Evolutionary conservation across 2,329 filamentous ascomycete species (phyloP).

Genomic region (Sporothrix mexicana): DNA sequence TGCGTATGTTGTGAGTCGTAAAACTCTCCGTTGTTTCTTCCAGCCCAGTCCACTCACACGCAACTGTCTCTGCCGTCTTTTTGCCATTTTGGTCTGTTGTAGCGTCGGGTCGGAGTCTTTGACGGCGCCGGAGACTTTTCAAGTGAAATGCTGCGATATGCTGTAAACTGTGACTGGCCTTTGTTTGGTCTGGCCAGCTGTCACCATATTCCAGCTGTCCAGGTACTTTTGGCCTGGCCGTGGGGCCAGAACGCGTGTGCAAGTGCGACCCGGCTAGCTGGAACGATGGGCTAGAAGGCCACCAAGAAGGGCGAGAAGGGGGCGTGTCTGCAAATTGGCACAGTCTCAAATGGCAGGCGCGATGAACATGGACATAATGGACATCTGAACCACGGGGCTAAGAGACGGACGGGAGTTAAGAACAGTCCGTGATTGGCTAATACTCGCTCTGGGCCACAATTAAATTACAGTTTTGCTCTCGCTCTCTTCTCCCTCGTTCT

Average conservation of each 20-base stretch:
- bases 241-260: background rate
- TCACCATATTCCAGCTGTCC: no score
- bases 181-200: background rate
- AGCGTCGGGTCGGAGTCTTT: conserved; percentile 24
- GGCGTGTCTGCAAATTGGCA: background rate
- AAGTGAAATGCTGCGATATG: background rate
- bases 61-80: background rate
- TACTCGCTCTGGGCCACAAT: background rate
- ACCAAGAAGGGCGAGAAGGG: background rate
- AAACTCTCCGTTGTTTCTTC: background rate
- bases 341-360: background rate
- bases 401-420: conserved; percentile 6
- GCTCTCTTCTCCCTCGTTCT: conserved; percentile 7
- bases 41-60: background rate
- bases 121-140: conserved; percentile 1
- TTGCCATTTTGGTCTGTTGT: background rate
- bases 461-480: background rate
- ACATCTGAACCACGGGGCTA: background rate
- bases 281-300: conserved; percentile 9
- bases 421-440: background rate
- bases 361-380: background rate
- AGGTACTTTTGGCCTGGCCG: background rate
- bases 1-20: conserved; percentile 1
- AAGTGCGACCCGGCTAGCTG: conserved; percentile 18
- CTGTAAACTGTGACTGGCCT: background rate